Evolutionary conservation across 176 grass and related monocot species (phyloP), one percentile per base, ranked within the genome.

Genomic region (Oryza coarctata): DNA sequence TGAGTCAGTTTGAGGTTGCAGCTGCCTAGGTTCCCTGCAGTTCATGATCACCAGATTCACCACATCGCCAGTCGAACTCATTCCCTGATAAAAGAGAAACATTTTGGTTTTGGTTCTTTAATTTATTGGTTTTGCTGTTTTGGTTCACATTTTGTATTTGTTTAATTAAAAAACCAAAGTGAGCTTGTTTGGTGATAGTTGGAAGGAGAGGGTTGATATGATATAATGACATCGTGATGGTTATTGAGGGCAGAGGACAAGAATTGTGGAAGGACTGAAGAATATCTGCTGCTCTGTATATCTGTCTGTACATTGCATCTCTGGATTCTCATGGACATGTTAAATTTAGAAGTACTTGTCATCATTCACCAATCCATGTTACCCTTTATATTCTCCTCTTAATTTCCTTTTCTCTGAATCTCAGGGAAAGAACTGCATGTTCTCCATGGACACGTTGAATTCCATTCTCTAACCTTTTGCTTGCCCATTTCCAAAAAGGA

Each of bases 281-380:
- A 68, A 80, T 36, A 79, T 89, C 61, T 86, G 70, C 65, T 82
- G 62, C 83, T 87, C 86, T 97, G 94, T 97, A 97, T 78, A 93
- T 91, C 77, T 75, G 83, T 83, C 17, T 93, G 88, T 97, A 93
- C 91, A 93, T 91, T 91, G 86, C 83, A 74, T 84, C 64, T 80
- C 77, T 91, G 85, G 75, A 83, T 86, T 86, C 31, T 85, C 35
- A 72, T 92, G 70, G 80, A 73, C 67, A 70, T 80, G 75, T 74
- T 83, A 49, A 68, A 67, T 86, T 74, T 86, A 80, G 83, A 77
- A 63, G 79, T 73, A 82, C 78, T 20, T 32, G 78, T 44, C 73
- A 47, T 90, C n/a, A 73, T 86, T 68, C 63, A 74, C 61, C 60
- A 68, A 63, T 61, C 74, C 88, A 74, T 90, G 74, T 86, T 83